Conservation (phyloP, 768 basidiomycete species). For the Mycena metata region DNA sequence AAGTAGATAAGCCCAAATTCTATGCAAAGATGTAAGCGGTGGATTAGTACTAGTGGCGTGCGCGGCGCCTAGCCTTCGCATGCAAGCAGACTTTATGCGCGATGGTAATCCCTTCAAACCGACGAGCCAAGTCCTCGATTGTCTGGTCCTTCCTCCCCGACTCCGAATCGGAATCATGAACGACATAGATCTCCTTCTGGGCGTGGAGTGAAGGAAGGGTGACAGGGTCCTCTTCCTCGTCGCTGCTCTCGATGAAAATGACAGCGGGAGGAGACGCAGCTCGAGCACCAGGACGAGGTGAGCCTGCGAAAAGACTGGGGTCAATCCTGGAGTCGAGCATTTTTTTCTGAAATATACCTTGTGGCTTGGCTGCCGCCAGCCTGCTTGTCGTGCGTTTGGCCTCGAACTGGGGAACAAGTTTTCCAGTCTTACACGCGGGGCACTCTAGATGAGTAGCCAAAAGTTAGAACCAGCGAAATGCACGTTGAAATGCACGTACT, state of each 20-base stretch:
- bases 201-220: background rate
- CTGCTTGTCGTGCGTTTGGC: conserved; percentile 53
- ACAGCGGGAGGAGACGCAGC: background rate
- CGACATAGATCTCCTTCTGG: conserved; percentile 23
- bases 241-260: conserved; percentile 20
- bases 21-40: background rate
- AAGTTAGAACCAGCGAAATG: background rate
- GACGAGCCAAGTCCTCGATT: conserved; percentile 17
- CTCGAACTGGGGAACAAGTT: conserved; percentile 69
- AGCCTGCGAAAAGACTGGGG: conserved; percentile 44
- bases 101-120: conserved; percentile 28
- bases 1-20: no score
- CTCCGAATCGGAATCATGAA: conserved; percentile 36
- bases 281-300: conserved; percentile 43
- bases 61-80: background rate
- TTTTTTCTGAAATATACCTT: conserved; percentile 51
- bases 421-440: conserved; percentile 73
- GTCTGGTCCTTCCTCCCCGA: background rate
- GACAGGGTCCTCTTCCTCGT: conserved; percentile 1
- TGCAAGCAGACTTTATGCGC: conserved; percentile 26
- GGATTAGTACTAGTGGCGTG: background rate
- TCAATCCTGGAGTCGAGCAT: background rate
- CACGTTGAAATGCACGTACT: background rate
- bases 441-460: conserved; percentile 61
- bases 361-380: conserved; percentile 59